Base-by-base conservation (phyloP, 2,329 filamentous ascomycete genomes). In the Tympanopsis confertula region DNA sequence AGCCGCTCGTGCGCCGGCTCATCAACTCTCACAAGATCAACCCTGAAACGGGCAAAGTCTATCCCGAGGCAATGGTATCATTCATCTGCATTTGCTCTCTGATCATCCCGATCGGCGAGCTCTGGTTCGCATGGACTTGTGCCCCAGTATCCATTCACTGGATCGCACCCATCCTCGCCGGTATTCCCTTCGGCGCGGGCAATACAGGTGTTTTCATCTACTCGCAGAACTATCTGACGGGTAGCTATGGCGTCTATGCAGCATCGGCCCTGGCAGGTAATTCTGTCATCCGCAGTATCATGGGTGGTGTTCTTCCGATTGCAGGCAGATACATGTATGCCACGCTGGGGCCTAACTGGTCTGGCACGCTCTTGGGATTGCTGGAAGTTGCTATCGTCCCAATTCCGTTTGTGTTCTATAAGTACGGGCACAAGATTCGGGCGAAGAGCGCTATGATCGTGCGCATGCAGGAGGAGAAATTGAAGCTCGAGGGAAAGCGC, bases 121-220 rank as follows among this genome's bases (percentile, higher is more conserved):
- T 95, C 18, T 82, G 80, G 55, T 95, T 95, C 51, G 77, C 84
- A 0, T 94, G 86, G 86, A 94, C 87, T 0, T 87, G 80, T 42
- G 74, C 86, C 0, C 87, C 87, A 0, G 62, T 59, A 0, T 71
- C 74, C 4, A 85, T 93, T 20, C 87, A 86, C 53, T 93, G 84
- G 81, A 77, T 86, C n/a, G 67, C 76, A 15, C 82, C 85, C 1
- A 80, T 93, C 36, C 63, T 84, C 0, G 85, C 85, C 1, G 85
- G 86, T 1, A 71, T 93, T 4, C 82, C 81, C 0, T 93, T 91
- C 47, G 85, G 85, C 7, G 68, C 72, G 0, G 86, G 86, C 0
- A 91, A 89, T 49, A 78, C 74, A 5, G 68, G 78, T 3, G 76
- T 84, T 26, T 93, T 93, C 61, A 88, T 93, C 50, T 91, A 93